Evolutionary conservation across 129 eudicot genomes (phyloP).

Genomic region (Gnaphalium uliginosum): DNA sequence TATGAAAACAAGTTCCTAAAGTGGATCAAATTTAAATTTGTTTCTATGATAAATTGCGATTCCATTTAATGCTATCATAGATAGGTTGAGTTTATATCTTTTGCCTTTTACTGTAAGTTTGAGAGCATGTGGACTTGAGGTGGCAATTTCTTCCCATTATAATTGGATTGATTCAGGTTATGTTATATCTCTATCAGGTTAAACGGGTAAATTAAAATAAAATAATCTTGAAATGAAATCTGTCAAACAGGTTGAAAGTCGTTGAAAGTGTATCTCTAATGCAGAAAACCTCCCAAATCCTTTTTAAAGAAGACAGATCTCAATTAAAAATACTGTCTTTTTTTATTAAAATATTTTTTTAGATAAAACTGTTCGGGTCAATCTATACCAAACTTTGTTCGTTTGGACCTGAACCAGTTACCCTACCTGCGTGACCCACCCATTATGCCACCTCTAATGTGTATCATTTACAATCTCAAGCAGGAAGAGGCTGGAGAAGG

Average conservation of each 20-base stretch:
- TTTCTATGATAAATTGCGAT: neutral
- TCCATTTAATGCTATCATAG: neutral
- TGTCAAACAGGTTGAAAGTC: neutral
- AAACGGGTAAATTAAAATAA: neutral
- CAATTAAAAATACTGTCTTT: neutral
- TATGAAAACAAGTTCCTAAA: neutral
- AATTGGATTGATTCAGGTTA: neutral
- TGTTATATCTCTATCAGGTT: neutral
- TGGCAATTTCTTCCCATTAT: constrained; percentile 1
- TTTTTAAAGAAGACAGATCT: neutral
- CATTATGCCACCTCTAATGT: neutral
- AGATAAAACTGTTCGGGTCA: neutral
- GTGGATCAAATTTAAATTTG: neutral
- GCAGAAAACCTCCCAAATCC: constrained; percentile 4
- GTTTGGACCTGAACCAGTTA: neutral
- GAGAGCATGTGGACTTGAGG: neutral
- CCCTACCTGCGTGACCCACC: neutral
- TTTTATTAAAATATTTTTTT: too few species aligned
- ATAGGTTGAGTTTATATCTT: neutral
- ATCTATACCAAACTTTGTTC: neutral
- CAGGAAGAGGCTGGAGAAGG: constrained; percentile 57
- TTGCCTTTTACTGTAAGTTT: neutral
- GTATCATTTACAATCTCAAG: constrained; percentile 12
- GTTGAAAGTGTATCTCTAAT: neutral
- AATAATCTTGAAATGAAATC: neutral